A percentile compares a stretch with the other conserved stretches of the same genome.
Conservation (phyloP, 805 yeast genomes). For the Wickerhamiella spandovensis region DNA sequence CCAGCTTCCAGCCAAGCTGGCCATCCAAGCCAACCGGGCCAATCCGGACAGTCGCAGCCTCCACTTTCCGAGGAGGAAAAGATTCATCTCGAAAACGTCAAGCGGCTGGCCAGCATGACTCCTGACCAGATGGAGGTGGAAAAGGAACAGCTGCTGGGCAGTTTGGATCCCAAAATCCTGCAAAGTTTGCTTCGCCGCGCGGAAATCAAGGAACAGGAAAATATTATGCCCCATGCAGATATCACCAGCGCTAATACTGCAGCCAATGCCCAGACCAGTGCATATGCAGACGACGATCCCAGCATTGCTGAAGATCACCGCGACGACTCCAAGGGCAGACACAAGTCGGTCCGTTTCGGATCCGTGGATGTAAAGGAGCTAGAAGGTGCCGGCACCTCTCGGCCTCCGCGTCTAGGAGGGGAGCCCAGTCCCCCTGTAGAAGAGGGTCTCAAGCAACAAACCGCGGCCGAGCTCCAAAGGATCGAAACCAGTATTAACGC, state of each 20-base stretch:
- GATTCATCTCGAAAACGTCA: slow-evolving; percentile 65
- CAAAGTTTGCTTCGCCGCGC: slow-evolving; percentile 29
- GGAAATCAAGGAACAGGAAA: slow-evolving; percentile 31
- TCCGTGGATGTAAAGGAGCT: not conserved
- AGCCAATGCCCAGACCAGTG: not conserved
- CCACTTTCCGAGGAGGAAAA: slow-evolving; percentile 48
- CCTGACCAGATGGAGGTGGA: slow-evolving; percentile 51
- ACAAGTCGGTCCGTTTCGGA: not conserved
- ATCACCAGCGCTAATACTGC: not conserved
- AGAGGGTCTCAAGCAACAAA: not conserved
- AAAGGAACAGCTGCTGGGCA: slow-evolving; percentile 49
- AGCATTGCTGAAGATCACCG: no score
- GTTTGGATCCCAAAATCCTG: slow-evolving; percentile 56
- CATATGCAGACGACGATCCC: no score
- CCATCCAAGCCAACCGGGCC: not conserved
- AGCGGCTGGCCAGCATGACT: slow-evolving; percentile 46
- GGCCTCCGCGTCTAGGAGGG: not conserved
- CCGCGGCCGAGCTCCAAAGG: not conserved
- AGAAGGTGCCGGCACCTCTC: not conserved
- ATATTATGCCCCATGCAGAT: not conserved
- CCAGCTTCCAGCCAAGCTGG: no score
- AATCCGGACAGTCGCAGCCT: slow-evolving; percentile 1
- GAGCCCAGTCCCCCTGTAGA: not conserved
- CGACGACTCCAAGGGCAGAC: not conserved
- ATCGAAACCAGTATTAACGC: not conserved